Conservation (phyloP, 805 yeast species). For the Teunomyces gatunensis region DNA sequence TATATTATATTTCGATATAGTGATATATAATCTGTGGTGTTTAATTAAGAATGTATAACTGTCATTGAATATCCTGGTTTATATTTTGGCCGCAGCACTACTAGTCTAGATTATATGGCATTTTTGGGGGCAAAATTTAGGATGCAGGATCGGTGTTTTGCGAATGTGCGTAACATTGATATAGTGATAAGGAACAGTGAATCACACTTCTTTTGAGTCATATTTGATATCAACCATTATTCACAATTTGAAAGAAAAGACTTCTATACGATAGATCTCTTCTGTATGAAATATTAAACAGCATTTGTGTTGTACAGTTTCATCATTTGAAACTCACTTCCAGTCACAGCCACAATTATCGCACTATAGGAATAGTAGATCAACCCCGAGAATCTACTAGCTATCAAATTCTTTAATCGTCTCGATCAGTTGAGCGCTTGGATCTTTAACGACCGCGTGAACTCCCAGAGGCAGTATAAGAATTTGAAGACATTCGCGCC, state of each 20-base stretch:
- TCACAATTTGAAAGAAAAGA: neutral
- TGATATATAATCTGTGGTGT: no score
- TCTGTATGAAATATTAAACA: neutral
- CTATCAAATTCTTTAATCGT: neutral
- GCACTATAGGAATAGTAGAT: neutral
- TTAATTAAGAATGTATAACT: no score
- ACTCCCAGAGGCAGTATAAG: neutral
- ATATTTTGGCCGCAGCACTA: no score
- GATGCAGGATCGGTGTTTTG: neutral
- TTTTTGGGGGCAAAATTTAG: neutral
- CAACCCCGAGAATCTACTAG: neutral
- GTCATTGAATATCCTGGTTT: no score
- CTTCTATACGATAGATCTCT: neutral
- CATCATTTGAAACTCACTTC: neutral
- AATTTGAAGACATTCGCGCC: neutral
- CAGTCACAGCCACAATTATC: neutral
- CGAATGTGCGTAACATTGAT: neutral
- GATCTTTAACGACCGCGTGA: neutral
- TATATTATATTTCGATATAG: no score
- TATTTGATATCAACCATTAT: neutral
- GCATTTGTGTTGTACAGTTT: neutral
- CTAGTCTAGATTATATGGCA: no score
- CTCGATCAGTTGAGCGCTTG: neutral
- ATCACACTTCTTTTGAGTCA: neutral
- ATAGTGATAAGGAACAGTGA: neutral